Evolutionary conservation across 768 basidiomycete genomes (phyloP).

Genomic region (Rhodosporidiobolus sp.): DNA sequence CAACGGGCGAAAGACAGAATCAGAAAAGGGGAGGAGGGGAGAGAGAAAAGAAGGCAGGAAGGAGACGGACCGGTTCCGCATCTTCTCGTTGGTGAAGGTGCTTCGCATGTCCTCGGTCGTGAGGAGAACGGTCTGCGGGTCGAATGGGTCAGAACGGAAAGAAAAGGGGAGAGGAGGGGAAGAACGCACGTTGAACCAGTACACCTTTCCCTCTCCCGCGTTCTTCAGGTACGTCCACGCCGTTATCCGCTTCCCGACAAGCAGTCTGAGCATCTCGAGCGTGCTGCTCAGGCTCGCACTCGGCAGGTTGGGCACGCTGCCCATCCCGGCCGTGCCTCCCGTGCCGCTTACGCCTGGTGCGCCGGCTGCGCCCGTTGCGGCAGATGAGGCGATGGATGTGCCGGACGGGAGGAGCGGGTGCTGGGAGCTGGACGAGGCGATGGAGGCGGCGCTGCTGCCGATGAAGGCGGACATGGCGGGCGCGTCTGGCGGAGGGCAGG

Average conservation of each 20-base stretch:
- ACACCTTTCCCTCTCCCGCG: slow-evolving; percentile 76
- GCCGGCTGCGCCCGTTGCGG: background rate
- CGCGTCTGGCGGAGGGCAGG: background rate
- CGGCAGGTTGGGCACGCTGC: slow-evolving; percentile 26
- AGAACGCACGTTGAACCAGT: slow-evolving; percentile 29
- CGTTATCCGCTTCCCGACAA: slow-evolving; percentile 77
- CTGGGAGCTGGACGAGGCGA: background rate
- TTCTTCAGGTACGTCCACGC: slow-evolving; percentile 80
- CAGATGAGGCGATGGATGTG: slow-evolving; percentile 4
- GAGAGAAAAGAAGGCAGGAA: too few species aligned
- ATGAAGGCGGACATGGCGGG: background rate
- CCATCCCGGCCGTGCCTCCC: background rate
- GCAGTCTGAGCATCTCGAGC: slow-evolving; percentile 50
- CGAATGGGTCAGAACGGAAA: slow-evolving; percentile 49
- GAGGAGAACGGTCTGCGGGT: slow-evolving; percentile 79
- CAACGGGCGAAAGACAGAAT: background rate
- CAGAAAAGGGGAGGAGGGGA: background rate
- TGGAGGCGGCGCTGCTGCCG: background rate
- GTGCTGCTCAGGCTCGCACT: background rate
- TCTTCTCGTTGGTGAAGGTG: slow-evolving; percentile 67
- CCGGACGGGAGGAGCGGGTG: background rate
- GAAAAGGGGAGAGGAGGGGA: slow-evolving; percentile 11
- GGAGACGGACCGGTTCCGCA: slow-evolving; percentile 67
- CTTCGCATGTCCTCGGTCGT: slow-evolving; percentile 69
- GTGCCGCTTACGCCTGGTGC: background rate